Evolutionary conservation across 73 alveolate species (phyloP).

Genomic region (Paraurostyla sp.): DNA sequence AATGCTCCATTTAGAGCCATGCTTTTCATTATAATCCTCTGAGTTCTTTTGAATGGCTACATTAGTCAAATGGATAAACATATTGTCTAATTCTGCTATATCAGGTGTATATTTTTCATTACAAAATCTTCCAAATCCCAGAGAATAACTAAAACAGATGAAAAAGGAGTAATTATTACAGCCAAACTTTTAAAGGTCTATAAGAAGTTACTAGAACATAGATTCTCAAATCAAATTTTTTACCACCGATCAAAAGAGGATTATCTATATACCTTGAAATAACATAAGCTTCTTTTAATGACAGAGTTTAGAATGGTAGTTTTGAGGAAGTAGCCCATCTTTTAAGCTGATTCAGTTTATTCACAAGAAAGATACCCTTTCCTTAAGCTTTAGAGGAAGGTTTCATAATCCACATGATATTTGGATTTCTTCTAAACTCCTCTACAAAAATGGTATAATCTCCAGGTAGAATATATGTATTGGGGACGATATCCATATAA

Average conservation of each 20-base stretch:
- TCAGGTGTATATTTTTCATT: conserved; percentile 96
- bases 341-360: conserved; percentile 83
- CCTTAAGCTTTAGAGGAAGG: conserved; percentile 99
- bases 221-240: conserved; percentile 86
- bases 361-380: conserved; percentile 98
- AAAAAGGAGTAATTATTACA: conserved; percentile 50
- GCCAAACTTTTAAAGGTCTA: conserved; percentile 94
- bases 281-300: conserved; percentile 94
- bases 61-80: conserved; percentile 96
- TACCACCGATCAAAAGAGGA: conserved; percentile 88
- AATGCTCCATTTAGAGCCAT: conserved; percentile 94
- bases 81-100: conserved; percentile 94
- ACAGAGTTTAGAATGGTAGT: conserved; percentile 85
- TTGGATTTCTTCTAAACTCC: conserved; percentile 98
- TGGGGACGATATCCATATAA: conserved; percentile 93
- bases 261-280: conserved; percentile 87
- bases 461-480: conserved; percentile 97
- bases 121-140: conserved; percentile 93
- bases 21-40: conserved; percentile 93
- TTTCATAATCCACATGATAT: conserved; percentile 98
- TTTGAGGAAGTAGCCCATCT: conserved; percentile 83
- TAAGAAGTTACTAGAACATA: conserved; percentile 93
- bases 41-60: conserved; percentile 97
- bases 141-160: conserved; percentile 26
- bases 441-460: conserved; percentile 98